Base-by-base conservation (phyloP, 441 rosid species). In the Corymbia citriodora region DNA sequence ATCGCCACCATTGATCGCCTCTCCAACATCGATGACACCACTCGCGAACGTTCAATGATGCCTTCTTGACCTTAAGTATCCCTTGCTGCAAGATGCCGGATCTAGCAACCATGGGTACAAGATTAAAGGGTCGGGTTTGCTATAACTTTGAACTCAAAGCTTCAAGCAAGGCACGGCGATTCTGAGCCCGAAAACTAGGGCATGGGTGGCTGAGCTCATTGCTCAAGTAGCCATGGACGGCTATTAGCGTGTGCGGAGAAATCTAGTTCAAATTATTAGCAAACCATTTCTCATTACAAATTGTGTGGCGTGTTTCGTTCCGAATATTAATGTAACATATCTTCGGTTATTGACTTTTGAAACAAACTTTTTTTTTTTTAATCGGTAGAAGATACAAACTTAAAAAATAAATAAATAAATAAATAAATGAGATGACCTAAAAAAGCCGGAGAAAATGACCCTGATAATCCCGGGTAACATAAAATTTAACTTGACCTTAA, bases 181-280 rank as follows among this genome's bases (percentile, higher is more conserved):
- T 2, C n/a, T 1, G 65, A 59, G 65, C 65, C n/a, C 5, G 11
- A 59, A 59, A 59, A 23, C 65, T 59, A 29, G 65, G 25, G 65
- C n/a, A 59, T 29, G 15, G 11, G 65, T 4, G 65, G 65, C 65
- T 3, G n/a, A 59, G 7, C 7, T 59, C 65, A 59, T 27, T 9
- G n/a, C 65, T 0, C 7, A 3, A 59, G 65, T 59, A 23, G 65
- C 65, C n/a, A 0, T 4, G 65, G 63, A 59, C 0, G 29, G 7
- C 14, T 25, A 0, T 59, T 59, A 59, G 65, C 7, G 11, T 9
- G 65, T 59, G 14, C 1, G 65, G 1, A 59, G 65, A 59, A 59
- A 59, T 59, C 65, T 59, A 59, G n/a, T 59, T 59, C 65, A 59
- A 59, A 10, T 59, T 29, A 0, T 10, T 29, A 59, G 65, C 14